Percentiles rank a stretch among this genome's conserved stretches.
These are phyloP conservation scores for Dryas octopetala DNA, from an alignment of 306 rosid genomes.

Conservation along the genomic window DNA sequence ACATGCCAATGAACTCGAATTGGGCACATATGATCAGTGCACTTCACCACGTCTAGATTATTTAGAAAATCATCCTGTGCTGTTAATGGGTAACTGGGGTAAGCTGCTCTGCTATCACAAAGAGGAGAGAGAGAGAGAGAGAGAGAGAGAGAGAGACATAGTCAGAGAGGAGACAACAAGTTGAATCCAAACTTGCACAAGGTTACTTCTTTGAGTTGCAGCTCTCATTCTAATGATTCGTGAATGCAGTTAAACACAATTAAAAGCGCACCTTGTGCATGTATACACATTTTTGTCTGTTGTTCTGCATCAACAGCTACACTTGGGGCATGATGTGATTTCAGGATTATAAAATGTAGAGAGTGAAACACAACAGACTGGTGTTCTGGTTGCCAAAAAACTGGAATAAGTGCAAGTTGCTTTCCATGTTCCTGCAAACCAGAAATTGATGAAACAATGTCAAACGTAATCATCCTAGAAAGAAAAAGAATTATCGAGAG, in stretches of 20 bases:
- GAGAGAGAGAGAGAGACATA: background rate
- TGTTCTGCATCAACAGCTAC: conserved; percentile 74
- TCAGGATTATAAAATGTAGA: conserved; percentile 73
- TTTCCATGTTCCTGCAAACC: conserved; percentile 72
- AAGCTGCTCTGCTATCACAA: conserved; percentile 37
- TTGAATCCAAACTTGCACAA: conserved; percentile 1
- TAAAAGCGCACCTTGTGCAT: conserved; percentile 50
- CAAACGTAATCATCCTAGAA: background rate
- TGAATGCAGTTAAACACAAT: background rate
- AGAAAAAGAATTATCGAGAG: too few relatives aligned
- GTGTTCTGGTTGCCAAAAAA: conserved; percentile 55
- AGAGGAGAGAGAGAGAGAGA: background rate
- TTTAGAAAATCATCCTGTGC: background rate
- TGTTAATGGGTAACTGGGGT: background rate
- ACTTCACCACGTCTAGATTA: conserved; percentile 30
- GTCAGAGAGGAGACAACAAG: conserved; percentile 3
- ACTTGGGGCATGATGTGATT: conserved; percentile 58
- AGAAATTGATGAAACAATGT: conserved; percentile 20
- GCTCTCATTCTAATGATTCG: background rate
- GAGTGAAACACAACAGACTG: conserved; percentile 70
- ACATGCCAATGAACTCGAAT: conserved; percentile 81
- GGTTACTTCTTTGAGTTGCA: too few relatives aligned
- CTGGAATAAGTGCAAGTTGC: conserved; percentile 67
- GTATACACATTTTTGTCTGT: conserved; percentile 29
- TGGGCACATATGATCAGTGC: conserved; percentile 83